phyloP scores from a whole-genome alignment of 305 asterid genomes.

The Fraxinus sp. region DNA sequence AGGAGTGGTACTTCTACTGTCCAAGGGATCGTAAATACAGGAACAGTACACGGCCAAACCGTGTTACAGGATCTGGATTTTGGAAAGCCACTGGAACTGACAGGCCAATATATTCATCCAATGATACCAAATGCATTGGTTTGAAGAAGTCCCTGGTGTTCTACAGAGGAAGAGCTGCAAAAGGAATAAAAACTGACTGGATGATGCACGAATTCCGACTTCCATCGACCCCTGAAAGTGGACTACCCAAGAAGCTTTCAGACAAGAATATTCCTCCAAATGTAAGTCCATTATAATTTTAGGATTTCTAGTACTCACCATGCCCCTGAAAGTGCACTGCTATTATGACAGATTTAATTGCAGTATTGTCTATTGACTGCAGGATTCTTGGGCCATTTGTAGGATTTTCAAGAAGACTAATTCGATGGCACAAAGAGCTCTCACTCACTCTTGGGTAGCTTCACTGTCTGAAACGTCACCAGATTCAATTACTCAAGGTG shows the following conservation, averaged over 20 bases:
- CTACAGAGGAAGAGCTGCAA: conserved; percentile 86
- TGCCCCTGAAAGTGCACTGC: neutral
- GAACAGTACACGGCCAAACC: conserved; percentile 81
- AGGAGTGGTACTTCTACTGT: conserved; percentile 93
- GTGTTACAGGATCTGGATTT: conserved; percentile 82
- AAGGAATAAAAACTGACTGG: conserved; percentile 87
- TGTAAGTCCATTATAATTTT: conserved; percentile 29
- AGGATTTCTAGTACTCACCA: neutral
- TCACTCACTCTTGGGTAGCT: conserved; percentile 49
- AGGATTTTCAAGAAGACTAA: conserved; percentile 77
- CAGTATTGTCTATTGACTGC: conserved; percentile 3
- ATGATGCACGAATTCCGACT: conserved; percentile 97
- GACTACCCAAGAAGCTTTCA: conserved; percentile 43
- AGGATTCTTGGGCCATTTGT: conserved; percentile 94
- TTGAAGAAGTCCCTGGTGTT: conserved; percentile 77
- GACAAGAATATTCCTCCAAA: conserved; percentile 58
- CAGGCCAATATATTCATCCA: conserved; percentile 75
- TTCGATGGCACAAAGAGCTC: conserved; percentile 60
- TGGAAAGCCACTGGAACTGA: conserved; percentile 97
- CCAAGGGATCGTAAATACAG: conserved; percentile 88
- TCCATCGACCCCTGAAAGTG: conserved; percentile 47
- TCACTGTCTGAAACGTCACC: conserved; percentile 45
- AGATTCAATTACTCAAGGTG: conserved; percentile 40
- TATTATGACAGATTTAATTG: neutral
- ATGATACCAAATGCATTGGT: conserved; percentile 72